These are phyloP conservation scores for Nakazawaea ishiwadae DNA, from an alignment of 805 yeast species.

Conservation along the genomic window DNA sequence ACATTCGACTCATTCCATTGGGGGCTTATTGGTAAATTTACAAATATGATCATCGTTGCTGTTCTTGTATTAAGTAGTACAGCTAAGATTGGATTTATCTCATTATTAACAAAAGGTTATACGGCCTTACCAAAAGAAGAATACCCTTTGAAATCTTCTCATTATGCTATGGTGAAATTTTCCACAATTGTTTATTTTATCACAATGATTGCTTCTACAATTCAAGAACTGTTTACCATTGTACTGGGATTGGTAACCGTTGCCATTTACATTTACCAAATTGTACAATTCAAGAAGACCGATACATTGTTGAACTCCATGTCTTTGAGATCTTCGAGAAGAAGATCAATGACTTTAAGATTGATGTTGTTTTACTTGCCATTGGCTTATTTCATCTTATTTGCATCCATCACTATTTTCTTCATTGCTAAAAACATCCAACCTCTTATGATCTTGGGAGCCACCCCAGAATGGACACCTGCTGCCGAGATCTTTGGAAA, in stretches of 20 bases:
- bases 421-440: neutral
- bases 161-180: conserved; percentile 2
- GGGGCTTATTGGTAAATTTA: neutral
- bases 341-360: conserved; percentile 9
- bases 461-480: conserved; percentile 2
- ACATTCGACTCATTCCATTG: neutral
- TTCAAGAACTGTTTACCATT: too few relatives aligned
- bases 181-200: too few relatives aligned
- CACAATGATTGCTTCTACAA: too few relatives aligned
- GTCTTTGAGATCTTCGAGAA: conserved; percentile 6
- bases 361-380: conserved; percentile 7
- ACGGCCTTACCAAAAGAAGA: conserved; percentile 6
- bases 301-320: conserved; percentile 1
- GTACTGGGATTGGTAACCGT: neutral
- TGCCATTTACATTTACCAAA: conserved; percentile 2
- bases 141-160: conserved; percentile 6
- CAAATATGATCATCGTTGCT: neutral
- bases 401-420: neutral
- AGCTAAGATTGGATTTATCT: neutral
- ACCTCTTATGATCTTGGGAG: neutral
- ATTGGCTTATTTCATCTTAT: neutral
- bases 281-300: neutral
- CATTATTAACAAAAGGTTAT: conserved; percentile 4
- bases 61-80: neutral
- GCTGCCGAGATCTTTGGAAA: neutral